Percentiles rank a stretch among this genome's conserved stretches.
Evolutionary conservation across 768 basidiomycete species (phyloP).

Genomic region (Lactifluus subvellereus): DNA sequence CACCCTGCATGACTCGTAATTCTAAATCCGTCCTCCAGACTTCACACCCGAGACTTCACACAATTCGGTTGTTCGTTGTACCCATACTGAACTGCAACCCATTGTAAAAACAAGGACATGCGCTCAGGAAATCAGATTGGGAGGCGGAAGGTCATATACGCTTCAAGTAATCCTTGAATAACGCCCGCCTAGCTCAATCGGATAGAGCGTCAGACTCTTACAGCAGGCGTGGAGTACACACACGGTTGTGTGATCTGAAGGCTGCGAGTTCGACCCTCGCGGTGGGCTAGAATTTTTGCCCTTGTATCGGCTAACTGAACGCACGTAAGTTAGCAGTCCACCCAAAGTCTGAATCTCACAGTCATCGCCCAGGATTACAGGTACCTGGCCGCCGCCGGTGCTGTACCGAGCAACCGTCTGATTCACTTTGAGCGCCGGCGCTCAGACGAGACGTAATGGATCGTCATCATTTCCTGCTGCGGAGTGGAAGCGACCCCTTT

Average conservation of each 20-base stretch:
- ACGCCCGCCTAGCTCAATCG: constrained; percentile 61
- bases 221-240: constrained; percentile 10
- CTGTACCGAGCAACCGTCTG: background rate
- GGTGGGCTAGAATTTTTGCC: constrained; percentile 41
- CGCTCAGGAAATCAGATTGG: background rate
- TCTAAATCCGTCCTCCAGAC: background rate
- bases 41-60: background rate
- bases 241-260: constrained; percentile 39
- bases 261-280: constrained; percentile 62
- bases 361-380: too few relatives aligned
- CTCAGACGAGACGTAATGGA: too few relatives aligned
- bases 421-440: too few relatives aligned
- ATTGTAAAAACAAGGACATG: background rate
- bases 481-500: too few relatives aligned
- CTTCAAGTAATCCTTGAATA: background rate
- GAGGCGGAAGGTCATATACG: background rate
- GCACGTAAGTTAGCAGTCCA: background rate
- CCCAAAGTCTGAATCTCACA: too few relatives aligned
- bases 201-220: constrained; percentile 67
- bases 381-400: background rate
- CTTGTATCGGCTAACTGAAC: background rate
- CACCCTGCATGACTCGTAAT: background rate
- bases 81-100: background rate
- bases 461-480: too few relatives aligned
- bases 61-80: background rate